Base-by-base conservation (phyloP, 2,329 filamentous ascomycete species). In the Cryphonectria parasitica region DNA sequence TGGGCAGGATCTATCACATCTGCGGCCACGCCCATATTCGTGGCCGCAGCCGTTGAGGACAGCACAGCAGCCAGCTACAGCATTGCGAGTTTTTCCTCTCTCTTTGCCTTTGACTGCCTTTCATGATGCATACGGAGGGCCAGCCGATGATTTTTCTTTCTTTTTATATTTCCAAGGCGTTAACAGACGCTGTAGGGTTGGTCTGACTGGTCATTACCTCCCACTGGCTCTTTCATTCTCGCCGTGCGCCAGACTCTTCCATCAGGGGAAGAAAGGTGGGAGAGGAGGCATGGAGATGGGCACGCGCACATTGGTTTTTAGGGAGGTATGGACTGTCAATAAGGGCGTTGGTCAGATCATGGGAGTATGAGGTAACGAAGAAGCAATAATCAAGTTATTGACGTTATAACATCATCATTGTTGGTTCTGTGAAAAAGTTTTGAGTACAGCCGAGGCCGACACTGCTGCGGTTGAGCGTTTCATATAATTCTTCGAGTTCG, bases 291-390 rank as follows among this genome's bases (percentile, higher is more conserved):
- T 60, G 15, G 19, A 60, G 28, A 17, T 8, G 15, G 15, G 31
- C 28, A 60, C 28, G 4, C 56, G 31, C 56, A 60, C 17, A 60
- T 17, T 64, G 41, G 34, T 31, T 45, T 49, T 10, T 49, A 49
- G 45, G 45, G 62, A 64, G 3, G 36, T 22, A 43, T 25, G 36
- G 60, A 63, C n/a, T 63, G 36, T 25, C 17, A 25, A 19, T 43
- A 25, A 25, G 17, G 31, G 31, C 39, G n/a, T 63, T 41, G 13
- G 22, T 28, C 39, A n/a, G 13, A 56, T 64, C 15, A 52, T 19
- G 66, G 60, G n/a, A 56, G 66, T 52, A 68, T n/a, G 66, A 64
- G 43, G 31, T 43, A 64, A 68, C 34, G 66, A 68, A 68, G 45
- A 39, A 62, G 66, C 66, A 68, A 56, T 43, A 64, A 68, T 68